These are phyloP conservation scores for Lactifluus piperatus DNA, from an alignment of 768 basidiomycete species.

Conservation along the genomic window DNA sequence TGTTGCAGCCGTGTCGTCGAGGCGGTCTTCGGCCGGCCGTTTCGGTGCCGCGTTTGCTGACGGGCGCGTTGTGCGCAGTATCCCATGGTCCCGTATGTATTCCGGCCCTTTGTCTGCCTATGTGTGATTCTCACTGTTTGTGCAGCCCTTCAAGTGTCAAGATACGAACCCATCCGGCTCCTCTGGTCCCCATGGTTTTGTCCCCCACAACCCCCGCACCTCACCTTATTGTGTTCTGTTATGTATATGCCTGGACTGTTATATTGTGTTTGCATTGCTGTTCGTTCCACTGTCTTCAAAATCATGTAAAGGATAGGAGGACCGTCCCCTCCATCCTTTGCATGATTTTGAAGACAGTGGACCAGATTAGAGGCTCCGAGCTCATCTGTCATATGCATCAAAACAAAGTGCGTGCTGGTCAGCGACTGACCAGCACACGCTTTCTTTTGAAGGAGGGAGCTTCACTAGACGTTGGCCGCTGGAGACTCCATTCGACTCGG, in stretches of 20 bases:
- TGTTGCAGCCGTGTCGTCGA: neutral
- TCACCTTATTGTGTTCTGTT: neutral
- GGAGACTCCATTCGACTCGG: too few relatives aligned
- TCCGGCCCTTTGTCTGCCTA: neutral
- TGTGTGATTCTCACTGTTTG: neutral
- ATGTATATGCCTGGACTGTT: neutral
- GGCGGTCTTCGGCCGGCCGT: slow-evolving; percentile 6
- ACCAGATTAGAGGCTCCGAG: too few relatives aligned
- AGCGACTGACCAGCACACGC: too few relatives aligned
- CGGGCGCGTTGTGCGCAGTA: neutral
- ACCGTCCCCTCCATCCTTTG: neutral
- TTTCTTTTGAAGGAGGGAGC: too few relatives aligned
- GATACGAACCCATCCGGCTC: neutral
- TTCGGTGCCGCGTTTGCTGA: neutral
- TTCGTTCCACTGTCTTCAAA: neutral
- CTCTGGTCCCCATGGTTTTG: neutral
- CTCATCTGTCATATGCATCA: too few relatives aligned
- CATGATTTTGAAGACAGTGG: neutral
- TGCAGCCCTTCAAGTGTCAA: neutral
- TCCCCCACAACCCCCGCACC: too few relatives aligned
- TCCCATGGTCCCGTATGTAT: neutral
- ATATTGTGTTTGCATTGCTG: neutral
- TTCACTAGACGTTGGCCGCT: neutral
- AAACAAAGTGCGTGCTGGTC: too few relatives aligned
- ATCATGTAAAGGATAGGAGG: neutral